Percentiles rank a stretch among this genome's conserved stretches.
phyloP scores from a whole-genome alignment of 768 basidiomycete species.

The Naganishia randhawae region DNA sequence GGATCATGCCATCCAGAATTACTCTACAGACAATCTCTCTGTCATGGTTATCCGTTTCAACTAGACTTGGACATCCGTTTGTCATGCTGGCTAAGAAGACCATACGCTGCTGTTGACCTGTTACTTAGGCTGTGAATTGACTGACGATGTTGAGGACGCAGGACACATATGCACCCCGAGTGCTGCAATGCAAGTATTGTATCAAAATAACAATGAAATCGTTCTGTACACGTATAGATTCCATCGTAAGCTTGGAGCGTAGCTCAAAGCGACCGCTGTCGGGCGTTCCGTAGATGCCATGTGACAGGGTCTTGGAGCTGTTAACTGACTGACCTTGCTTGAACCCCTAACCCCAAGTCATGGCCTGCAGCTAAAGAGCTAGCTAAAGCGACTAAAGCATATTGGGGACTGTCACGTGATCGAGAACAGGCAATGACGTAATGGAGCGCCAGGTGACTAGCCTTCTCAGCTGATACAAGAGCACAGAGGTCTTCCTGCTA shows the following conservation, averaged over 20 bases:
- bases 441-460: not conserved
- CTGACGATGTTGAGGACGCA: not conserved
- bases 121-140: not conserved
- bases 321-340: too few relatives aligned
- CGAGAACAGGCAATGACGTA: not conserved
- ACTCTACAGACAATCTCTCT: conserved; percentile 92
- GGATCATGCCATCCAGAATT: conserved; percentile 77
- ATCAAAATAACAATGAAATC: not conserved
- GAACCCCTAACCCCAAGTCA: too few relatives aligned
- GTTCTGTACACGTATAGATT: not conserved
- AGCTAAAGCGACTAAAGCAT: too few relatives aligned
- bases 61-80: not conserved
- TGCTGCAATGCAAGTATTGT: not conserved
- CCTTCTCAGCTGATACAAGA: not conserved
- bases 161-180: not conserved
- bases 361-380: too few relatives aligned
- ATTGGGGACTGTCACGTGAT: not conserved
- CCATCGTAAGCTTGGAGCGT: too few relatives aligned
- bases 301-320: too few relatives aligned
- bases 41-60: conserved; percentile 79
- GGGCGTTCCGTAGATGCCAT: too few relatives aligned
- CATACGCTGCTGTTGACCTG: not conserved
- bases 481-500: not conserved
- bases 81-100: not conserved
- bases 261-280: too few relatives aligned